Evolutionary conservation across 768 basidiomycete genomes (phyloP).

Genomic region (Mycena floridula): DNA sequence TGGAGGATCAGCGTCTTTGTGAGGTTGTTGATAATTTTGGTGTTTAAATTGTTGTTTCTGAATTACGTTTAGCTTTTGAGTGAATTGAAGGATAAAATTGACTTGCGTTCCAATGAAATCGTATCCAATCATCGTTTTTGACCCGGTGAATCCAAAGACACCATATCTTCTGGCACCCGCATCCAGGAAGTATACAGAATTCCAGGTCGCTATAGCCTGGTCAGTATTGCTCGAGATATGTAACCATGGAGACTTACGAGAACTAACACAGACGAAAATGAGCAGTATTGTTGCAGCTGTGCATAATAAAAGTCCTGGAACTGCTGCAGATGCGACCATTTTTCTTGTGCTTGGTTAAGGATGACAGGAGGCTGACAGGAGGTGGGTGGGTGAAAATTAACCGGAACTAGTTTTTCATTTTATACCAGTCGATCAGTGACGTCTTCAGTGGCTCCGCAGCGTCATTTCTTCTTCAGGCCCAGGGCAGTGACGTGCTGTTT

Average conservation of each 20-base stretch:
- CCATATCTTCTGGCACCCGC: slow-evolving; percentile 54
- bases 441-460: neutral
- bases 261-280: slow-evolving; percentile 64
- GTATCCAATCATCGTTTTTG: slow-evolving; percentile 52
- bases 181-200: slow-evolving; percentile 60
- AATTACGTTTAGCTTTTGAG: slow-evolving; percentile 24
- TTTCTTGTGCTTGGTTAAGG: neutral
- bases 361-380: no score
- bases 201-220: slow-evolving; percentile 85
- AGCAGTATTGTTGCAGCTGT: slow-evolving; percentile 68
- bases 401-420: neutral
- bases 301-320: slow-evolving; percentile 67
- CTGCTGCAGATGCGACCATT: slow-evolving; percentile 54
- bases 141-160: slow-evolving; percentile 73
- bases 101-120: slow-evolving; percentile 43
- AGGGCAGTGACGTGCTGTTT: neutral
- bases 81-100: slow-evolving; percentile 16
- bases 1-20: slow-evolving; percentile 73
- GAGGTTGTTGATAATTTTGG: slow-evolving; percentile 55
- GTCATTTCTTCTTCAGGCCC: slow-evolving; percentile 3
- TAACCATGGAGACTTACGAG: no score
- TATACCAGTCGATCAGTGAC: neutral
- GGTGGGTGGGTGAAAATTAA: no score
- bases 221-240: no score
- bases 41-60: slow-evolving; percentile 45